Conservation (phyloP, 164 flowering plant genomes). For the Vitis amurensis region DNA sequence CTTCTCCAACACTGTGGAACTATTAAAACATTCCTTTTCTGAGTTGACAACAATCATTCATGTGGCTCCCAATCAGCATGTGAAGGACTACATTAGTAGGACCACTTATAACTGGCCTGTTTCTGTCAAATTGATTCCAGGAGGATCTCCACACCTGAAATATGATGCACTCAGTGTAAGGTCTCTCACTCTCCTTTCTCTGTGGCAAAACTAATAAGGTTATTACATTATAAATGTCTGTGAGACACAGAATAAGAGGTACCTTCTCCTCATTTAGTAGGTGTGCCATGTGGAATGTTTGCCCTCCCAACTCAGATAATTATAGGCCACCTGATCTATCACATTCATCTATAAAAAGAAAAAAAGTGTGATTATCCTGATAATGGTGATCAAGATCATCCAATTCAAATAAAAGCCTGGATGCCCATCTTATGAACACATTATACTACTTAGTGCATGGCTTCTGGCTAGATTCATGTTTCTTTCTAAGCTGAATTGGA, state of each 20-base stretch:
- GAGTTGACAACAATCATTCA: slow-evolving; percentile 64
- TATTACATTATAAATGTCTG: background rate
- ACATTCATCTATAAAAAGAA: background rate
- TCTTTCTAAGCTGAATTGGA: slow-evolving; percentile 4
- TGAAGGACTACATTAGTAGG: slow-evolving; percentile 49
- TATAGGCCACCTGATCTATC: background rate
- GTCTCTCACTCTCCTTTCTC: background rate
- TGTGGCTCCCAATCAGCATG: slow-evolving; percentile 78
- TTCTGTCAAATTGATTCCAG: slow-evolving; percentile 56
- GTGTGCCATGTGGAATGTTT: background rate
- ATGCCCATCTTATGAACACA: too few relatives aligned
- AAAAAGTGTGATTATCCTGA: background rate
- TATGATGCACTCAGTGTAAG: slow-evolving; percentile 83
- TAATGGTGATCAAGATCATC: too few relatives aligned
- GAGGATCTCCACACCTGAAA: slow-evolving; percentile 50
- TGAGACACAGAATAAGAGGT: background rate
- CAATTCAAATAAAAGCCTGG: too few relatives aligned
- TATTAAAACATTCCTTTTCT: slow-evolving; percentile 46
- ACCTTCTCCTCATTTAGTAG: background rate
- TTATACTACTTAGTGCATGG: too few relatives aligned
- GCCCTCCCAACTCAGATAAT: background rate
- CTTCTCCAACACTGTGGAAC: slow-evolving; percentile 49
- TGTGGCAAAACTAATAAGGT: background rate
- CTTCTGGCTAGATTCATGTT: background rate
- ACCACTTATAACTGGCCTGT: slow-evolving; percentile 53